Conservation (phyloP, 176 grass and related monocot species). For the Stipa capillata region DNA sequence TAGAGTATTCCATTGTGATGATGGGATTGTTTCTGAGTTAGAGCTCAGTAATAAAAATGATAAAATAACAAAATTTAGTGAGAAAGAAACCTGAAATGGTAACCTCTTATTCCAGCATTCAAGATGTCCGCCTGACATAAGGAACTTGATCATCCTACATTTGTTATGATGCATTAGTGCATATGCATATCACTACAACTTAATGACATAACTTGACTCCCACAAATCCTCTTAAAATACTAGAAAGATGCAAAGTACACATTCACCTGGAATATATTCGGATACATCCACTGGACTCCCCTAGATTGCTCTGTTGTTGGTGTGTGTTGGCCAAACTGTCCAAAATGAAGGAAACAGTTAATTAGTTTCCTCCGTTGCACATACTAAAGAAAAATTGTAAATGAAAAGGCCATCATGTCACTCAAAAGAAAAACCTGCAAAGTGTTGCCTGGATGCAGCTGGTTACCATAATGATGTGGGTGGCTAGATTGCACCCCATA, state of each 20-base stretch:
- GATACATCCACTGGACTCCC: slow-evolving; percentile 50
- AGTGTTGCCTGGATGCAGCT: slow-evolving; percentile 34
- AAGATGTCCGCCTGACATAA: slow-evolving; percentile 52
- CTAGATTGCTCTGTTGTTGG: slow-evolving; percentile 42
- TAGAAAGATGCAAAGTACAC: not conserved
- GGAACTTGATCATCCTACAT: slow-evolving; percentile 67
- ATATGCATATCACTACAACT: not conserved
- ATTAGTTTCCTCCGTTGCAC: slow-evolving; percentile 1
- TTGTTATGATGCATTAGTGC: slow-evolving; percentile 1
- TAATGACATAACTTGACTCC: not conserved
- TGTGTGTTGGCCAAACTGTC: slow-evolving; percentile 57
- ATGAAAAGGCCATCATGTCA: not conserved
- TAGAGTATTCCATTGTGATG: not conserved
- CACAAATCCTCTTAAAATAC: not conserved
- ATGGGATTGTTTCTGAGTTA: not conserved
- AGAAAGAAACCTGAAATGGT: slow-evolving; percentile 21
- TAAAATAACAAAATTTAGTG: not conserved
- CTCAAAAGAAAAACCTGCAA: slow-evolving; percentile 52
- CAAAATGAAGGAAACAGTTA: slow-evolving; percentile 22
- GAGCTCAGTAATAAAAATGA: not conserved
- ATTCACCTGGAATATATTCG: slow-evolving; percentile 48
- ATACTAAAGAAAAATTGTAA: not conserved
- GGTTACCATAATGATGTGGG: slow-evolving; percentile 44
- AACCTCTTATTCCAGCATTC: not conserved
- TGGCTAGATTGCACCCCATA: slow-evolving; percentile 48